These are phyloP conservation scores for Endocalyx cinctus DNA, from an alignment of 2,329 filamentous ascomycete species.

Conservation along the genomic window DNA sequence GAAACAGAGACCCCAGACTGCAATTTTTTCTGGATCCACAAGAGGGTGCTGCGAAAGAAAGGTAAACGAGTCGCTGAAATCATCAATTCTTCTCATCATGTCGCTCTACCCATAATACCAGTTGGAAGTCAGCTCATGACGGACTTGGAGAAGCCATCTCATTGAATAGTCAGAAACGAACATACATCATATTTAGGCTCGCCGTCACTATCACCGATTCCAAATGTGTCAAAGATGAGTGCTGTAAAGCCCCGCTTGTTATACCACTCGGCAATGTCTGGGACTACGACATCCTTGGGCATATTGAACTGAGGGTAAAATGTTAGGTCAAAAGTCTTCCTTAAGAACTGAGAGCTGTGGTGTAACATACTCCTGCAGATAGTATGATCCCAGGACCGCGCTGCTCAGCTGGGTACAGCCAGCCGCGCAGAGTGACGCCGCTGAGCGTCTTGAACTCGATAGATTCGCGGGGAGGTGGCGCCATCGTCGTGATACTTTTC, in stretches of 20 bases:
- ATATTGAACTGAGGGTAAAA: constrained; percentile 24
- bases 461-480: too few species aligned
- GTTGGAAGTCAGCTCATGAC: too few species aligned
- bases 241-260: constrained; percentile 30
- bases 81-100: too few species aligned
- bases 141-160: too few species aligned
- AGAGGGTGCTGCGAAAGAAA: too few species aligned
- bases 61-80: constrained; percentile 37
- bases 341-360: too few species aligned
- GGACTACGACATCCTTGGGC: constrained; percentile 28
- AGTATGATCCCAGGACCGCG: constrained; percentile 23
- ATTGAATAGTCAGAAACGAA: constrained; percentile 24
- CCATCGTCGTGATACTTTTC: too few species aligned
- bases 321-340: too few species aligned
- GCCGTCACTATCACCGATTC: constrained; percentile 32
- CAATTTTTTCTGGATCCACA: constrained; percentile 24
- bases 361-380: constrained; percentile 21
- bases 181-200: constrained; percentile 32
- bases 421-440: constrained; percentile 32
- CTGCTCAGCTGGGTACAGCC: constrained; percentile 27
- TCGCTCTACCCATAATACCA: too few species aligned
- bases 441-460: constrained; percentile 38
- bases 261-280: constrained; percentile 28
- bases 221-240: constrained; percentile 32
- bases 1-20: constrained; percentile 26